These are phyloP conservation scores for Ogataea trehalophila DNA, from an alignment of 805 yeast species.

Conservation along the genomic window DNA sequence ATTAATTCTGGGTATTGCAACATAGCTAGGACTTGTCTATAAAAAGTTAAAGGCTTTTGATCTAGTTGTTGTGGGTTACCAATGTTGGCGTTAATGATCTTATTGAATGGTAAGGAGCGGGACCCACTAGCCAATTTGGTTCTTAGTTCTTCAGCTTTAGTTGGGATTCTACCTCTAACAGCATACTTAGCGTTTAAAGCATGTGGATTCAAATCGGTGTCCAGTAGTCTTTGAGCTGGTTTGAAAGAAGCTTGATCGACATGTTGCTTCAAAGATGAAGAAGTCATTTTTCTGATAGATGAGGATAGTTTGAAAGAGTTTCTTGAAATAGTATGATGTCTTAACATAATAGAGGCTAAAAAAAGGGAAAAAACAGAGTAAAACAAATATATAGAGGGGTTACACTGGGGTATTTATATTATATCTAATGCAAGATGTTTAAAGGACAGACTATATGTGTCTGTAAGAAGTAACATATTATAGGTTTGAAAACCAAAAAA, in stretches of 20 bases:
- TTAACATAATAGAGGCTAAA: background rate
- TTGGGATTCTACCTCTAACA: conserved; percentile 92
- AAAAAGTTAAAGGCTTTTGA: conserved; percentile 92
- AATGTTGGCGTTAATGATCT: conserved; percentile 85
- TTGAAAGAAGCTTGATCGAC: conserved; percentile 13
- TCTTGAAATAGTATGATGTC: background rate
- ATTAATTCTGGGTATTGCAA: conserved; percentile 80
- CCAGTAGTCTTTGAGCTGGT: conserved; percentile 33
- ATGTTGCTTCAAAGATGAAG: conserved; percentile 7
- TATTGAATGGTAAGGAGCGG: conserved; percentile 64
- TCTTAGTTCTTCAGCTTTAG: conserved; percentile 81
- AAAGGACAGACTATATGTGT: too few species aligned
- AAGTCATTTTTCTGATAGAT: conserved; percentile 2
- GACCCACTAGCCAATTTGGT: conserved; percentile 49
- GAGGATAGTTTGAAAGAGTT: background rate
- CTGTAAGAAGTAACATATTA: too few species aligned
- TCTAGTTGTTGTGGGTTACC: conserved; percentile 98
- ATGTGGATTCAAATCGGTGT: conserved; percentile 59
- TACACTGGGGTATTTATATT: too few species aligned
- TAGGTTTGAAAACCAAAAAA: too few species aligned
- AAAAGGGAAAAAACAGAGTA: too few species aligned
- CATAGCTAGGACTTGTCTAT: conserved; percentile 82
- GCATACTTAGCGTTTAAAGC: conserved; percentile 91
- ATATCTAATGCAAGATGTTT: too few species aligned
- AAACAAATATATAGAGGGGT: too few species aligned